These are phyloP conservation scores for Ceratobasidium papillatum DNA, from an alignment of 1,284 basidiomycete genomes.

Conservation along the genomic window DNA sequence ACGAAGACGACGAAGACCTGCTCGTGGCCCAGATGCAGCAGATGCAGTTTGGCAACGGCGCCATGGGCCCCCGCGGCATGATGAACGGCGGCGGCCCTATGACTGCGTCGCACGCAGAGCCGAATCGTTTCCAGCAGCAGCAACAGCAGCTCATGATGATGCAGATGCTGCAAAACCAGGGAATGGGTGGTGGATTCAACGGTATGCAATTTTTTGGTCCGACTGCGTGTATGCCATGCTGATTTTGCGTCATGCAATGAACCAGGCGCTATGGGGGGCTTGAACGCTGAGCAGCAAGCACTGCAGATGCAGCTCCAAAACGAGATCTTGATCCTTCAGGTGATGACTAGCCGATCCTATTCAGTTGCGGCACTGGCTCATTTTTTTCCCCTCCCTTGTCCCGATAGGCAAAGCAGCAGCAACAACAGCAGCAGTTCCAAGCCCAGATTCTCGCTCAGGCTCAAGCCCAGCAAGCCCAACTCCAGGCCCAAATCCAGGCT, in stretches of 20 bases:
- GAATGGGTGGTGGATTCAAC: slow-evolving; percentile 32
- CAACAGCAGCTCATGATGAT: slow-evolving; percentile 58
- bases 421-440: slow-evolving; percentile 70
- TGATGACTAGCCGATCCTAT: slow-evolving; percentile 40
- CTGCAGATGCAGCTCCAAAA: slow-evolving; percentile 82
- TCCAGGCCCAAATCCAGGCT: slow-evolving; percentile 41
- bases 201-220: not conserved
- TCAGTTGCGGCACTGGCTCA: slow-evolving; percentile 40
- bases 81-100: slow-evolving; percentile 56
- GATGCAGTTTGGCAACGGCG: slow-evolving; percentile 53
- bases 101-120: slow-evolving; percentile 74
- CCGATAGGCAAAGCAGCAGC: slow-evolving; percentile 54
- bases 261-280: slow-evolving; percentile 17
- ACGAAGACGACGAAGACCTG: slow-evolving; percentile 61
- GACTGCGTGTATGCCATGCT: slow-evolving; percentile 13
- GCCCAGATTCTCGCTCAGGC: slow-evolving; percentile 58
- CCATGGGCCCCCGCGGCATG: slow-evolving; percentile 36
- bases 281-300: slow-evolving; percentile 44
- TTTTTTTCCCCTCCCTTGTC: slow-evolving; percentile 51
- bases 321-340: slow-evolving; percentile 39
- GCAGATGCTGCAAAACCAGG: slow-evolving; percentile 50
- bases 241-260: slow-evolving; percentile 23
- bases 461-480: slow-evolving; percentile 43
- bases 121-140: slow-evolving; percentile 70
- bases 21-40: slow-evolving; percentile 59